Evolutionary conservation across 139 green algal species (phyloP), one percentile per base, ranked within the genome.

Genomic region (Coelastrella sp.): DNA sequence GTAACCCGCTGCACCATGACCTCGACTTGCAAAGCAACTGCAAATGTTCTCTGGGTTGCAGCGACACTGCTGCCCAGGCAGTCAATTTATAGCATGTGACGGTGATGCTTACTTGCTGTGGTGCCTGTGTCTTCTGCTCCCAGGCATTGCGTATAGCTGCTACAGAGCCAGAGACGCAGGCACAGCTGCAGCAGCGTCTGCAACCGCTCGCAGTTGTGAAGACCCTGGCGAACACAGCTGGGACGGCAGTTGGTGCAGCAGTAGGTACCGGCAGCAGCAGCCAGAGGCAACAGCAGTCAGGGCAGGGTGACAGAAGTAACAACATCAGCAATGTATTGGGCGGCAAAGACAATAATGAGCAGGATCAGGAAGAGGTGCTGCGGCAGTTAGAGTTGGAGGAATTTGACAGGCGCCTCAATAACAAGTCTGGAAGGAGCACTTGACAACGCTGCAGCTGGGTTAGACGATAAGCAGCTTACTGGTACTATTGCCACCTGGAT

Each of bases 121-220:
- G 0, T 61, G 17, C 73, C 64, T 17, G 17, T 32, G 16, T 79
- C 3, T 16, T 57, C 14, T 91, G 64, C 32, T 10, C 7, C 23
- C 86, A 94, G 91, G 32, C 89, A 16, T 80, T 92, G 81, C 85
- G 92, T 7, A 74, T 94, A 3, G 90, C 81, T 47, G 74, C 88
- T 7, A 93, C 91, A 19, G 92, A 93, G 89, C 85, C 88, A 13
- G 85, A 92, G 61, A 32, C 78, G 7, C 75, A 81, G 14, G 60
- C 75, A 47, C 73, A 73, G 17, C 73, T 91, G 64, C 66, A 77
- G 66, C 65, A 89, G 56, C 32, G 90, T 64, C 80, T 94, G 23
- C 47, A 77, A 65, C 75, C 80, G 7, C 56, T 89, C 3, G 61
- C 57, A 17, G 6, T 92, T 11, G 17, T 85, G 7, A 73, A 80